phyloP scores from a whole-genome alignment of 768 basidiomycete genomes.

The Phaeotremella skinneri region DNA sequence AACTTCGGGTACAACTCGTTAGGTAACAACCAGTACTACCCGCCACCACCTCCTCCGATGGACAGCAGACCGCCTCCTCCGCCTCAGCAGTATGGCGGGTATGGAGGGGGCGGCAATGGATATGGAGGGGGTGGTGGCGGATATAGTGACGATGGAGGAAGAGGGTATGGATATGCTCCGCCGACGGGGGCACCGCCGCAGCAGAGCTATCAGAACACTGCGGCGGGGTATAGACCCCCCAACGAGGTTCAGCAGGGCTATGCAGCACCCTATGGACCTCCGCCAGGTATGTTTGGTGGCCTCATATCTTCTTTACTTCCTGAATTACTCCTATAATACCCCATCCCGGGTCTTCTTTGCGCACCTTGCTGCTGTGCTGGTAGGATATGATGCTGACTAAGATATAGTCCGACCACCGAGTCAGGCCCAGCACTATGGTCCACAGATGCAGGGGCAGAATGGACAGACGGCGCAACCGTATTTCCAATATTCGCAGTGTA shows the following conservation, averaged over 20 bases:
- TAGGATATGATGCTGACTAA: too few species aligned
- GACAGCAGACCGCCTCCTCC: constrained; percentile 7
- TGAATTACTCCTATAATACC: not conserved
- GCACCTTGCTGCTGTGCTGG: constrained; percentile 44
- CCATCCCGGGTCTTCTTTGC: not conserved
- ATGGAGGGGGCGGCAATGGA: not conserved
- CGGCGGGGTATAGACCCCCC: constrained; percentile 27
- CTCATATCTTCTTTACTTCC: not conserved
- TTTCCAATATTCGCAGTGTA: constrained; percentile 85
- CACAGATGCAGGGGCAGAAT: constrained; percentile 55
- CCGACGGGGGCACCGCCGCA: constrained; percentile 26
- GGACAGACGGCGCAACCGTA: constrained; percentile 57
- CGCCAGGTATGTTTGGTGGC: constrained; percentile 19
- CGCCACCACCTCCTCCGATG: constrained; percentile 18
- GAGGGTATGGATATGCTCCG: constrained; percentile 8
- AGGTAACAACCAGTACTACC: constrained; percentile 4
- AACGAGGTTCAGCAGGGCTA: constrained; percentile 13
- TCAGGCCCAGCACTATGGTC: constrained; percentile 64
- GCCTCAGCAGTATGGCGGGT: constrained; percentile 7
- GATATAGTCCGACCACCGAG: constrained; percentile 52
- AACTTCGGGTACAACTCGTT: constrained; percentile 12
- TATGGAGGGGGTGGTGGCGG: constrained; percentile 5
- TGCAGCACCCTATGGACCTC: constrained; percentile 14
- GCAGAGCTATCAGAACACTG: constrained; percentile 25
- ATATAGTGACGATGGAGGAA: not conserved